These are phyloP conservation scores for Rhizoclosmatium sp. DNA, from an alignment of 192 early-diverging fungal species.

Conservation along the genomic window DNA sequence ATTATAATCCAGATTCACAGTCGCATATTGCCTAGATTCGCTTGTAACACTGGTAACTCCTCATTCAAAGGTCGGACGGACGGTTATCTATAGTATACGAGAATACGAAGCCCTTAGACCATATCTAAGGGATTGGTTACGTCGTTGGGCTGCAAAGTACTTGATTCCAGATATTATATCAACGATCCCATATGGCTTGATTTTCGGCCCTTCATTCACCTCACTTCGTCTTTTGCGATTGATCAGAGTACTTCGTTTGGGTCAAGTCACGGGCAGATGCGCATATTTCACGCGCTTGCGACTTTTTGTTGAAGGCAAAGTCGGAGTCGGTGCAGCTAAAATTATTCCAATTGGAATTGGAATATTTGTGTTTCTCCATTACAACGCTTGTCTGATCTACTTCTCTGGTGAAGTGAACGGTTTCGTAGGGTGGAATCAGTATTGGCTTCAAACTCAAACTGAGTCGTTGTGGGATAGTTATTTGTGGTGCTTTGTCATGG, in stretches of 20 bases:
- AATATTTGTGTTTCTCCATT: slow-evolving; percentile 5
- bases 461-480: too few species aligned
- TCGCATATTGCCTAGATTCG: too few species aligned
- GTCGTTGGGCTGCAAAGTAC: neutral
- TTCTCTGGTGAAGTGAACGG: neutral
- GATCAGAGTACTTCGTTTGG: too few species aligned
- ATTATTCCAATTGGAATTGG: neutral
- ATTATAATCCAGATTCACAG: neutral
- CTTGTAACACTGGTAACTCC: slow-evolving; percentile 1
- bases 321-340: neutral
- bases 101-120: slow-evolving; percentile 16
- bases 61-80: neutral
- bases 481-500: neutral
- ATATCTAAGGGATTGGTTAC: neutral
- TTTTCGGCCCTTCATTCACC: neutral
- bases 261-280: too few species aligned
- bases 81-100: neutral
- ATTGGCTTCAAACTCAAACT: too few species aligned
- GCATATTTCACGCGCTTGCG: too few species aligned
- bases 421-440: neutral
- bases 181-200: neutral
- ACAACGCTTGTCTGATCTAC: slow-evolving; percentile 13
- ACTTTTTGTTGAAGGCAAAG: too few species aligned
- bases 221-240: too few species aligned
- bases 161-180: slow-evolving; percentile 14